Evolutionary conservation across 768 basidiomycete species (phyloP).

Genomic region (Boletus reticuloceps): DNA sequence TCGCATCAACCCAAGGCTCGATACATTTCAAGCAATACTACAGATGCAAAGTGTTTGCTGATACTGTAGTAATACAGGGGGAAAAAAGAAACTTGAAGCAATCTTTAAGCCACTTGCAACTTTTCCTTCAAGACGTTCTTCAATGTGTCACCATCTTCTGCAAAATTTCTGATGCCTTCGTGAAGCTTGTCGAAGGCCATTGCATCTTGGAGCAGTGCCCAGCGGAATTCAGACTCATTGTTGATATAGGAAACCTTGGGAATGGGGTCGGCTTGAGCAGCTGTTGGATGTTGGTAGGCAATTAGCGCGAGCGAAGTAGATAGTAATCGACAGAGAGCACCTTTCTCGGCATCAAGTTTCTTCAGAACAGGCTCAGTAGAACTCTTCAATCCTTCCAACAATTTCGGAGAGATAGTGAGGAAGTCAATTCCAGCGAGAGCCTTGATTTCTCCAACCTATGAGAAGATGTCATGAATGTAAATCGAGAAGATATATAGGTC

Average conservation of each 20-base stretch:
- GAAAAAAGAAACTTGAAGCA: no score
- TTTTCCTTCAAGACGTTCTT: constrained; percentile 62
- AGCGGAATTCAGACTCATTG: constrained; percentile 92
- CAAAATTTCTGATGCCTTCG: constrained; percentile 91
- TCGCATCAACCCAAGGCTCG: no score
- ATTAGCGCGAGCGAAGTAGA: neutral
- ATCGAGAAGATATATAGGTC: neutral
- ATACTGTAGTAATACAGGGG: no score
- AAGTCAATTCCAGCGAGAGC: constrained; percentile 93
- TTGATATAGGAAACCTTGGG: constrained; percentile 80
- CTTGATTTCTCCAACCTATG: constrained; percentile 86
- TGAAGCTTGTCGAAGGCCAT: constrained; percentile 60
- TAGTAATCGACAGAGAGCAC: constrained; percentile 24
- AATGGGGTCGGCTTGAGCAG: constrained; percentile 57
- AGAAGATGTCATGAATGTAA: neutral
- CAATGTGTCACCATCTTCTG: constrained; percentile 84
- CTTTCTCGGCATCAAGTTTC: constrained; percentile 68
- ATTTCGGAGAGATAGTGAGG: constrained; percentile 86
- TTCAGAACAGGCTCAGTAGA: constrained; percentile 72
- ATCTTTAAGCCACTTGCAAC: no score
- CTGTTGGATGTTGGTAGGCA: no score
- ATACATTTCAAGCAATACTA: no score
- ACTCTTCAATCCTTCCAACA: constrained; percentile 86
- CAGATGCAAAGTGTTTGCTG: no score
- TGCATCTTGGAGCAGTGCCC: constrained; percentile 82